phyloP scores from a whole-genome alignment of 2,329 filamentous ascomycete species.

The Fusarium staphyleae region DNA sequence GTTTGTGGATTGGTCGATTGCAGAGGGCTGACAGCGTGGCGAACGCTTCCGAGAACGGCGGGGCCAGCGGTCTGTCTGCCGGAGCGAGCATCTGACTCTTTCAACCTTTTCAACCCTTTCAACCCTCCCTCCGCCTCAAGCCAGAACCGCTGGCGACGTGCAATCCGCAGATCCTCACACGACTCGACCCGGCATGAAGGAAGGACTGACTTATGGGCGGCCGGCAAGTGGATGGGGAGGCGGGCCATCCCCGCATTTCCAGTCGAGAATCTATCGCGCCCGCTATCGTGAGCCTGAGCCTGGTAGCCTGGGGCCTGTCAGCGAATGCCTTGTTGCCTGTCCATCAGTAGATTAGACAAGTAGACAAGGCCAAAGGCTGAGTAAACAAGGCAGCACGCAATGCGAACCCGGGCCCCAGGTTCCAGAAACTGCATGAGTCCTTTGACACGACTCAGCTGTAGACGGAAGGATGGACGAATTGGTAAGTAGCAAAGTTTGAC shows the following conservation, averaged over 20 bases:
- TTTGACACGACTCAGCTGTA: conserved; percentile 3
- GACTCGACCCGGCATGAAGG: conserved; percentile 11
- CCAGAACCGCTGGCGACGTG: conserved; percentile 4
- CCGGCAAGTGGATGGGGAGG: background rate
- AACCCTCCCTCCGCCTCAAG: conserved; percentile 21
- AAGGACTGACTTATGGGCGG: conserved; percentile 6
- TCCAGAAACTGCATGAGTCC: background rate
- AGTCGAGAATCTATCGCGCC: background rate
- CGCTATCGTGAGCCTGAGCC: conserved; percentile 11
- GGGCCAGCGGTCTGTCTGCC: background rate
- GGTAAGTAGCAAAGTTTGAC: conserved; percentile 16
- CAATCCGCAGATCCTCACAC: conserved; percentile 20
- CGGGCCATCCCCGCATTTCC: conserved; percentile 17
- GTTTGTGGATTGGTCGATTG: conserved; percentile 24
- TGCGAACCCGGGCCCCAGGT: background rate
- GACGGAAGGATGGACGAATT: conserved; percentile 3
- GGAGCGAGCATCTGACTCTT: conserved; percentile 26
- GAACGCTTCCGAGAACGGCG: conserved; percentile 34
- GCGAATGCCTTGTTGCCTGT: too few relatives aligned
- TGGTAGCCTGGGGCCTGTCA: conserved; percentile 6
- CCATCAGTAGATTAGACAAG: conserved; percentile 6
- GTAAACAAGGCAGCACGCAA: background rate
- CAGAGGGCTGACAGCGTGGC: conserved; percentile 19
- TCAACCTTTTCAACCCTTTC: conserved; percentile 24
- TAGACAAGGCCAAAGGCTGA: conserved; percentile 2